A percentile compares a stretch with the other conserved stretches of the same genome.
Conservation (phyloP, 176 grass and related monocot genomes). For the Chrysopogon serrulatus region DNA sequence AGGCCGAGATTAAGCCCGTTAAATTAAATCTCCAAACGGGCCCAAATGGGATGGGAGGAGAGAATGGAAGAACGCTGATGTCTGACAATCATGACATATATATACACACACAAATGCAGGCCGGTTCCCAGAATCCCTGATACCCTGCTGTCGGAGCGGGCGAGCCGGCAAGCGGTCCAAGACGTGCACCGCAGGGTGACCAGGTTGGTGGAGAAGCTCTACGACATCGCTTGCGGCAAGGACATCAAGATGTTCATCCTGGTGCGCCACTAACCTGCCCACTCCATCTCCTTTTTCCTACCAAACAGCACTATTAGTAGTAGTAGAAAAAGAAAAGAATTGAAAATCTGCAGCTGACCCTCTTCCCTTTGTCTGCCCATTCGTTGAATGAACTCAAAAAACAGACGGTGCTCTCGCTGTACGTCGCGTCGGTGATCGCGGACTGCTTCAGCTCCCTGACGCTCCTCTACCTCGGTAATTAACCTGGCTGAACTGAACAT, state of each 20-base stretch:
- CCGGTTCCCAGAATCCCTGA: slow-evolving; percentile 48
- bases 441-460: slow-evolving; percentile 64
- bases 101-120: too few species aligned
- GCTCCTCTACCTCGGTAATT: slow-evolving; percentile 60
- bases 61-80: too few species aligned
- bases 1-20: background rate
- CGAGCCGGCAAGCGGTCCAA: slow-evolving; percentile 31
- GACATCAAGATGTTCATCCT: slow-evolving; percentile 61
- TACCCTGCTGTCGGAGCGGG: slow-evolving; percentile 40
- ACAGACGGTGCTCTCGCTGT: slow-evolving; percentile 44
- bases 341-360: background rate
- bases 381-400: background rate
- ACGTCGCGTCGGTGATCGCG: slow-evolving; percentile 50
- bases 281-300: background rate
- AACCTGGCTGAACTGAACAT: background rate
- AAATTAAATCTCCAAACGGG: background rate
- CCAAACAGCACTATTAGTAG: background rate
- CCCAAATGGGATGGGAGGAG: background rate
- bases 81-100: too few species aligned
- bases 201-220: slow-evolving; percentile 35
- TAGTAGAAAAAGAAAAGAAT: background rate
- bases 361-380: background rate
- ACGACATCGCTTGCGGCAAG: slow-evolving; percentile 62
- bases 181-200: slow-evolving; percentile 18
- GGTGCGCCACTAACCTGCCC: slow-evolving; percentile 21